Evolutionary conservation across 768 basidiomycete species (phyloP).

Genomic region (Lactarius sanguifluus): DNA sequence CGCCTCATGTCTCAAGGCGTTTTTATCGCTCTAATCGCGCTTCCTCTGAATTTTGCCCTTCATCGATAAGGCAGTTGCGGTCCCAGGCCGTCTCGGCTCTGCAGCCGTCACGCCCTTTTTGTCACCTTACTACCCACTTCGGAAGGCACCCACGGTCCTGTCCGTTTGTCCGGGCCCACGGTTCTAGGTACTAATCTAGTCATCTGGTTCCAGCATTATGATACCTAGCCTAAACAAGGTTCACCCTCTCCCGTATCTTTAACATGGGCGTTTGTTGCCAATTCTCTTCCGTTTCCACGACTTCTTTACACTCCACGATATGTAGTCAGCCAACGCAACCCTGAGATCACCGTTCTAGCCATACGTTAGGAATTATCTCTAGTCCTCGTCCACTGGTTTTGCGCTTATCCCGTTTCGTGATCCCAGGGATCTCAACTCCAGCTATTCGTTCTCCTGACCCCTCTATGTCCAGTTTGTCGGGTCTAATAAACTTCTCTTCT

Average conservation of each 20-base stretch:
- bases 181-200: constrained; percentile 24
- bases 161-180: constrained; percentile 30
- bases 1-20: constrained; percentile 29
- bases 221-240: constrained; percentile 26
- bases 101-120: constrained; percentile 19
- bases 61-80: constrained; percentile 30
- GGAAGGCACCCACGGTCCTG: constrained; percentile 26
- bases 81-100: constrained; percentile 27
- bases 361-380: constrained; percentile 15
- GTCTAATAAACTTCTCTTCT: constrained; percentile 29
- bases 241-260: constrained; percentile 27
- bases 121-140: constrained; percentile 24
- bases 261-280: constrained; percentile 23
- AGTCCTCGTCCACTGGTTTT: constrained; percentile 13
- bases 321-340: constrained; percentile 27
- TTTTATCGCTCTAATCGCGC: constrained; percentile 31
- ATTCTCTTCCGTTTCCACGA: constrained; percentile 25
- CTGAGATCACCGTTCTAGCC: constrained; percentile 26
- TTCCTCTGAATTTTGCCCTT: constrained; percentile 26
- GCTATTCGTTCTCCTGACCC: constrained; percentile 24
- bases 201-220: constrained; percentile 23
- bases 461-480: constrained; percentile 27
- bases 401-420: constrained; percentile 24
- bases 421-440: constrained; percentile 24
- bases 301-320: constrained; percentile 26